Base-by-base conservation (phyloP, 441 rosid species). In the Manihot esculenta region DNA sequence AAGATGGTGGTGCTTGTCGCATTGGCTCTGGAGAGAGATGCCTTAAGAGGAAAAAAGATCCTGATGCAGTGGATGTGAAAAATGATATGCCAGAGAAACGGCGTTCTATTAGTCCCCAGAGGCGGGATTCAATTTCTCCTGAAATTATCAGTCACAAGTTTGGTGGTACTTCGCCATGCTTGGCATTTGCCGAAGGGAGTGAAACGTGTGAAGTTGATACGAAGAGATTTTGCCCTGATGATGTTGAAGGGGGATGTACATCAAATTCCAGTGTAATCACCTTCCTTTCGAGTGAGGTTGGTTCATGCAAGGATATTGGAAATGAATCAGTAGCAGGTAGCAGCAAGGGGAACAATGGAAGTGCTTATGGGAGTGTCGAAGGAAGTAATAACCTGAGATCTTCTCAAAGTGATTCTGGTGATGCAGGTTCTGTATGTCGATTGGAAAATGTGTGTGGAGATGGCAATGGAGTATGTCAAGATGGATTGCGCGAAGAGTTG, bases 21-120 rank as follows among this genome's bases (percentile, higher is more conserved):
- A 50, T 64, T 67, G 85, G 73, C 35, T 77, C 81, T 33, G 75
- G 74, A 35, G 81, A 69, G 38, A 76, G 79, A 73, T 47, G 59
- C 60, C 82, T 83, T 54, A 89, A 87, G 71, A 81, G 89, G 83
- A 87, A 83, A 73, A 79, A 41, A 14, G 78, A 79, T 57, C 65
- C 72, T 51, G 71, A 54, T 55, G 74, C 72, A 63, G 77, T 54
- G 27, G 77, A 76, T 66, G 50, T 21, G 27, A 71, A 78, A 69
- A 65, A 75, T 50, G 69, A 68, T 62, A 26, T 44, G 71, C 78
- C 70, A 5, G 69, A 44, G 38, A 87, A 85, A 74, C 79, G 77
- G 24, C 67, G 35, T 45, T 71, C 72, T 45, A 24, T 73, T 68
- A 81, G 86, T 78, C 80, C 82, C 63, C 71, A 33, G 48, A 62